Conservation (phyloP, 768 basidiomycete genomes). For the Kwoniella newhampshirensis region DNA sequence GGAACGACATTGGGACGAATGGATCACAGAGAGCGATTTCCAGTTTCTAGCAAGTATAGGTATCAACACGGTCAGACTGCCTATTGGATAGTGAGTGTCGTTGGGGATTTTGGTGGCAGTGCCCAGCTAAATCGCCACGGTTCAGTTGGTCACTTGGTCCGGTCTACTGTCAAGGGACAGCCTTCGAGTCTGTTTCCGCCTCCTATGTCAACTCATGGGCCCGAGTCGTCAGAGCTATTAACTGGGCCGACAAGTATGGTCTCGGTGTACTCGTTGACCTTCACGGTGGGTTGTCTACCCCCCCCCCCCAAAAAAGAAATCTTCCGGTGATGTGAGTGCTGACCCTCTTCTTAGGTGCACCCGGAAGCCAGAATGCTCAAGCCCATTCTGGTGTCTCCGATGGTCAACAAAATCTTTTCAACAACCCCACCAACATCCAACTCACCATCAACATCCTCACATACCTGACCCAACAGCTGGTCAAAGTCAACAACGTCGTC, state of each 20-base stretch:
- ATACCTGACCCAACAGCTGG: conserved; percentile 50
- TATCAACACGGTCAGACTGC: conserved; percentile 50
- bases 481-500: conserved; percentile 50
- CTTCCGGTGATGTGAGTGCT: conserved; percentile 3
- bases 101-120: not conserved
- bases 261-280: conserved; percentile 49
- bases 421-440: conserved; percentile 51
- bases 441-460: conserved; percentile 57
- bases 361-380: conserved; percentile 28
- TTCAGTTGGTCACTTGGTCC: conserved; percentile 49
- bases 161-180: conserved; percentile 37
- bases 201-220: conserved; percentile 48
- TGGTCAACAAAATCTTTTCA: conserved; percentile 54
- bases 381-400: conserved; percentile 43
- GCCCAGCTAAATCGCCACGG: not conserved
- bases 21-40: conserved; percentile 50
- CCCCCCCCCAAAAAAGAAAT: not conserved
- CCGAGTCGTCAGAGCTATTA: conserved; percentile 45
- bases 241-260: conserved; percentile 49
- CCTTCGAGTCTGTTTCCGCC: conserved; percentile 40
- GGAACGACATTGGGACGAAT: conserved; percentile 49
- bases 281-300: conserved; percentile 28
- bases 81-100: conserved; percentile 42
- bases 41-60: conserved; percentile 40
- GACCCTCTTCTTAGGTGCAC: conserved; percentile 8